Conservation (phyloP, 2,329 filamentous ascomycete genomes). For the Escovopsis sp. region DNA sequence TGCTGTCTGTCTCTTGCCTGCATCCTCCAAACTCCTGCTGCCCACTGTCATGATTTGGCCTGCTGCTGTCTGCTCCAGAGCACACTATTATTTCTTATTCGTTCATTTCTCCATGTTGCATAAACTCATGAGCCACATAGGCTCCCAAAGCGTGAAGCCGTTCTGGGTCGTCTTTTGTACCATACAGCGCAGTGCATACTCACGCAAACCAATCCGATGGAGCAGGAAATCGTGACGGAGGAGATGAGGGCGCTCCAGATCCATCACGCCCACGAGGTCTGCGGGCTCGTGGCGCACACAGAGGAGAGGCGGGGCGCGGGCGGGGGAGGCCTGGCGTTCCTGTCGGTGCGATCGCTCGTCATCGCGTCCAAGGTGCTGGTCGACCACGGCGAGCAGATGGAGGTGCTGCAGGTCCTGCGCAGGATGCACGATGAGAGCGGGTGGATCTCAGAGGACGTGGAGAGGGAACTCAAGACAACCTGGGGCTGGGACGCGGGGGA, state of each 20-base stretch:
- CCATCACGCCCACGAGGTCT: slow-evolving; percentile 70
- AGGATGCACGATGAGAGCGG: slow-evolving; percentile 63
- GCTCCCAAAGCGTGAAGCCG: slow-evolving; percentile 69
- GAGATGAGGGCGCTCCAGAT: slow-evolving; percentile 58
- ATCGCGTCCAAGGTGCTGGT: slow-evolving; percentile 63
- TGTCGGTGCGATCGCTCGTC: slow-evolving; percentile 65
- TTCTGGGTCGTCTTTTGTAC: slow-evolving; percentile 75
- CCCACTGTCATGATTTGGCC: no score
- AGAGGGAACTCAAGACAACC: slow-evolving; percentile 53
- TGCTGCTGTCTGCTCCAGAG: no score
- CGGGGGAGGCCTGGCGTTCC: slow-evolving; percentile 49
- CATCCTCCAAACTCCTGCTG: no score
- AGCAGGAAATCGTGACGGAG: slow-evolving; percentile 39
- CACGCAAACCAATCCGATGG: slow-evolving; percentile 61
- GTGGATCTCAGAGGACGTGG: slow-evolving; percentile 61
- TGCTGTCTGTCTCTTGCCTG: no score
- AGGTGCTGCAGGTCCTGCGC: slow-evolving; percentile 48
- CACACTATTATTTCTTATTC: no score
- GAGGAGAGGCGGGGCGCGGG: slow-evolving; percentile 41
- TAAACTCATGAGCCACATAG: slow-evolving; percentile 21
- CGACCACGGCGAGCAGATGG: slow-evolving; percentile 57
- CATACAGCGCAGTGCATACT: slow-evolving; percentile 75
- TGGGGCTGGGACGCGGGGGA: slow-evolving; percentile 54
- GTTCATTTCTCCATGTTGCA: neutral
- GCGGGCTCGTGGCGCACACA: slow-evolving; percentile 75